Evolutionary conservation across 108 stramenopile genomes (phyloP), one percentile per base, ranked within the genome.

Genomic region (Licmophora abbreviata): DNA sequence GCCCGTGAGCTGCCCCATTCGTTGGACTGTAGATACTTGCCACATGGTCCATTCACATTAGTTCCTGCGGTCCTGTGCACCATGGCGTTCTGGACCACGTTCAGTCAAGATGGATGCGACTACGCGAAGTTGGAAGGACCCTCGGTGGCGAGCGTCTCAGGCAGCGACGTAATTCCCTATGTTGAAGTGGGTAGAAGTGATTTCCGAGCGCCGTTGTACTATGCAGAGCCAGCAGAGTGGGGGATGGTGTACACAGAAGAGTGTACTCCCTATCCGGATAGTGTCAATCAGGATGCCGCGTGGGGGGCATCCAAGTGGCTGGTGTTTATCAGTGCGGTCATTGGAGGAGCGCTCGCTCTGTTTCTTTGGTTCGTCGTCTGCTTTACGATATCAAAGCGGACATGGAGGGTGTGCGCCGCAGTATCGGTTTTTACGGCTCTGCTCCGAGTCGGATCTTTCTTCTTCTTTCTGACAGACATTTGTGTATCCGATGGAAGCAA

Each of bases 381-480:
- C 48, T 62, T 77, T 49, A 53, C 71, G 4, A 79, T 83, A 59
- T 71, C 64, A 10, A 64, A 35, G 29, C 61, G 49, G 7, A 78
- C 76, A 9, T 83, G 86, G 82, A 46, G 77, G 43, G 78, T 68
- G 74, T 68, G 66, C 14, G 85, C 74, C 9, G 69, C 65, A 35
- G 65, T 69, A 44, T 15, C 81, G 5, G 20, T 83, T 8, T 31
- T 63, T 7, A 81, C 78, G 0, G 37, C 71, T 26, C 9, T 79
- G 1, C 73, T 60, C 34, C 77, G 76, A 48, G 59, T 44, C 6
- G 8, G 76, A n/a, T 44, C 74, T 2, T 83, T 73, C 44, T 21
- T 65, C 31, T 83, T 72, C 66, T 81, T 83, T 43, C 28, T 33
- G 18, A 78, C 74, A 1, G 38, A 38, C n/a, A 22, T 87, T 26